phyloP scores from a whole-genome alignment of 495 filamentous ascomycete species.

The Aspergillus affinis region DNA sequence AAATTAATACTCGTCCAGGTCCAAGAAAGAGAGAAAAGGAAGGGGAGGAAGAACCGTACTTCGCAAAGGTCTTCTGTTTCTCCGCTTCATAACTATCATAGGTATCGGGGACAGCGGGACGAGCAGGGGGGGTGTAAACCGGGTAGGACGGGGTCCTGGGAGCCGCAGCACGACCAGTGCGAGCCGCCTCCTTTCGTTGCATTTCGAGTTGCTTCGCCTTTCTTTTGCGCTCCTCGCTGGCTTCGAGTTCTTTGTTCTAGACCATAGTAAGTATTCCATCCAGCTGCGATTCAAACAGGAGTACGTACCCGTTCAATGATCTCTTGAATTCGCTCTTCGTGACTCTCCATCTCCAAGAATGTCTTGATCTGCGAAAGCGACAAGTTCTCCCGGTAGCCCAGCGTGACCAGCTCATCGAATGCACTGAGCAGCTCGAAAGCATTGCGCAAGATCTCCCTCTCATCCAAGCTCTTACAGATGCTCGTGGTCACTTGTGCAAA shows the following conservation, averaged over 20 bases:
- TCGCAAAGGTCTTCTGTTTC: constrained; percentile 82
- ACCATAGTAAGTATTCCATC: constrained; percentile 17
- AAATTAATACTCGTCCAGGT: constrained; percentile 16
- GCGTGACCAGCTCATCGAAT: constrained; percentile 92
- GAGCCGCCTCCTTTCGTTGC: constrained; percentile 89
- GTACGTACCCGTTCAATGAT: constrained; percentile 82
- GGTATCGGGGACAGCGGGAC: constrained; percentile 70
- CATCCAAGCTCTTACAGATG: constrained; percentile 93
- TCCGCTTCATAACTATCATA: constrained; percentile 94
- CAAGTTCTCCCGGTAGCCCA: constrained; percentile 94
- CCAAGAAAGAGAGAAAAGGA: neutral
- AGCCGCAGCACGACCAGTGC: constrained; percentile 54
- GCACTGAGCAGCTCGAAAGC: constrained; percentile 93
- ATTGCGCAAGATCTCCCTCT: constrained; percentile 90
- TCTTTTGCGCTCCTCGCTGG: constrained; percentile 93
- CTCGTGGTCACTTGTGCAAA: constrained; percentile 96
- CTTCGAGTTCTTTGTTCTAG: constrained; percentile 97
- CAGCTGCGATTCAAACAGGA: neutral
- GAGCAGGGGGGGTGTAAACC: constrained; percentile 80
- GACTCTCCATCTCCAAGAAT: constrained; percentile 98
- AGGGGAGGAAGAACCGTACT: constrained; percentile 47
- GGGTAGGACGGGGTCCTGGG: constrained; percentile 79
- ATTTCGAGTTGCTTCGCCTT: constrained; percentile 98
- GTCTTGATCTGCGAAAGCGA: constrained; percentile 96
- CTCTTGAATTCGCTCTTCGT: constrained; percentile 97